Conservation (phyloP, 2,329 filamentous ascomycete species). For the Aspergillus sp. region DNA sequence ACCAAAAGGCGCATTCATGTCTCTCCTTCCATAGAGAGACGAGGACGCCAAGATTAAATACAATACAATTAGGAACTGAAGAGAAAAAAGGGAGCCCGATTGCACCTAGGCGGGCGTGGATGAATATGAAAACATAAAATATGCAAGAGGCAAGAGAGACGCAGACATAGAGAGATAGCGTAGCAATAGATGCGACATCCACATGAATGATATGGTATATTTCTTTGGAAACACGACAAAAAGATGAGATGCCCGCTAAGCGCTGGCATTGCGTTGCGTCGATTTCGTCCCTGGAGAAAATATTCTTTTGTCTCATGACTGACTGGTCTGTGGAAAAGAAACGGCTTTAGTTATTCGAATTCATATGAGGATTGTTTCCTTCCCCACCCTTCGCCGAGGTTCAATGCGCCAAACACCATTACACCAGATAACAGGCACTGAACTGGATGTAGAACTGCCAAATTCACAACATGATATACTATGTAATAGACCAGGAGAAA, state of each 20-base stretch:
- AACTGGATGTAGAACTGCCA: slow-evolving; percentile 19
- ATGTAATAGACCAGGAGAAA: slow-evolving; percentile 10
- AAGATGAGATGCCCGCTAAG: background rate
- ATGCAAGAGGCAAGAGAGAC: background rate
- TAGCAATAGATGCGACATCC: background rate
- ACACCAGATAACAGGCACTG: slow-evolving; percentile 22
- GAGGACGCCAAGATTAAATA: background rate
- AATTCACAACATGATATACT: slow-evolving; percentile 20
- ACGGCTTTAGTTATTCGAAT: slow-evolving; percentile 2
- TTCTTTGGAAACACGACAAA: background rate
- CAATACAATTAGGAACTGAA: background rate
- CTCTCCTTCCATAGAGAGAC: too few species aligned
- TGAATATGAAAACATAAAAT: background rate
- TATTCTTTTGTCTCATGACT: background rate
- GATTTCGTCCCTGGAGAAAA: background rate
- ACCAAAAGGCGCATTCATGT: too few species aligned
- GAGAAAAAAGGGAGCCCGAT: background rate
- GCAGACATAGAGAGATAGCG: background rate
- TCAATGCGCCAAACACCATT: slow-evolving; percentile 24
- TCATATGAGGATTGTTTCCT: background rate
- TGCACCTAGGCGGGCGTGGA: background rate
- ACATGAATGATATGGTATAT: background rate
- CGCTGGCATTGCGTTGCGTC: background rate
- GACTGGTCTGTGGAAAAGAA: slow-evolving; percentile 5
- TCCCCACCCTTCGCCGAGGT: slow-evolving; percentile 2